These are phyloP conservation scores for Paramarasmius palmivorus DNA, from an alignment of 1,284 basidiomycete genomes.

Conservation along the genomic window DNA sequence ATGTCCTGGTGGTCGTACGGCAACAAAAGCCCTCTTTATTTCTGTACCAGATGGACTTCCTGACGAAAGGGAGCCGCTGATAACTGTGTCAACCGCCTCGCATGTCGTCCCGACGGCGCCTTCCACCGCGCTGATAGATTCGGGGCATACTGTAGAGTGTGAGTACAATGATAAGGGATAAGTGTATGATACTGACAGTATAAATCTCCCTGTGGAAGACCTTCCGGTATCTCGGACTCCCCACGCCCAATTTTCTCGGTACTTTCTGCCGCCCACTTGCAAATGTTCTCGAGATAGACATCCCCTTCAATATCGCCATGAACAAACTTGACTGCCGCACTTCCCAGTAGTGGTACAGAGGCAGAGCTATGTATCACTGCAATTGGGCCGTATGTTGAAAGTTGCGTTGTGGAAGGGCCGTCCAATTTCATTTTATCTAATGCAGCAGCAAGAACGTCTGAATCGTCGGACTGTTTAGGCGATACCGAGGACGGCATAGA, in stretches of 20 bases:
- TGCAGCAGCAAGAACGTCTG: constrained; percentile 56
- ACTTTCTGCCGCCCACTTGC: constrained; percentile 65
- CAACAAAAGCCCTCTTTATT: constrained; percentile 71
- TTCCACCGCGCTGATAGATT: constrained; percentile 71
- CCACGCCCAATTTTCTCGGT: constrained; percentile 63
- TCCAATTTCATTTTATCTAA: constrained; percentile 57
- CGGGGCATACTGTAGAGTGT: constrained; percentile 58
- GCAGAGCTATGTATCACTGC: constrained; percentile 54
- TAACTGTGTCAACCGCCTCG: constrained; percentile 78
- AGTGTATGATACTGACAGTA: constrained; percentile 59
- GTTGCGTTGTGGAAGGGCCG: constrained; percentile 14
- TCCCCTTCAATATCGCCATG: constrained; percentile 73
- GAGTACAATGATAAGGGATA: neutral
- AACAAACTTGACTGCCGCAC: constrained; percentile 71
- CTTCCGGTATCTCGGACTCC: constrained; percentile 79
- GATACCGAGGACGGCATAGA: neutral
- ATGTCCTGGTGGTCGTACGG: constrained; percentile 87
- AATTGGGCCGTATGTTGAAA: constrained; percentile 27
- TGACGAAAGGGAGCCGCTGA: constrained; percentile 22
- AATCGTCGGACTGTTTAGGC: constrained; percentile 20
- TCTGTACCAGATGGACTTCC: constrained; percentile 14
- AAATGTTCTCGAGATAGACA: constrained; percentile 65
- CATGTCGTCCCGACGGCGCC: constrained; percentile 81
- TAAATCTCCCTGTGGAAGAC: constrained; percentile 77
- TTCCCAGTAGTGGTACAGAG: constrained; percentile 52